Percentiles rank a stretch among this genome's conserved stretches.
phyloP scores from a whole-genome alignment of 257 asterid genomes.

The Ligustrum vulgare region DNA sequence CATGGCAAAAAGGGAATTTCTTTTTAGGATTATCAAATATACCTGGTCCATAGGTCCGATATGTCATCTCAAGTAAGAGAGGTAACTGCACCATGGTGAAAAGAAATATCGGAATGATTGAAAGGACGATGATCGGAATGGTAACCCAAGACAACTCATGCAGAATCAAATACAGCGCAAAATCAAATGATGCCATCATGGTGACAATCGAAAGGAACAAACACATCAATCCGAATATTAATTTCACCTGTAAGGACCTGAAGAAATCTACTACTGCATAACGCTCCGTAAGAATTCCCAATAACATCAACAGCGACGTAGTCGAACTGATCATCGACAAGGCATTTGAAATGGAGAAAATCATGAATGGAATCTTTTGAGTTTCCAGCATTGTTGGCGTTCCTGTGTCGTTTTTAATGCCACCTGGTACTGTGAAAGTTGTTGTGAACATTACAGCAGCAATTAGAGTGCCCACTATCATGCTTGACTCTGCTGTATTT shows the following conservation, averaged over 20 bases:
- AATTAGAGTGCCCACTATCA: constrained; percentile 37
- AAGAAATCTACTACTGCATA: constrained; percentile 29
- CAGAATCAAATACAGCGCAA: constrained; percentile 27
- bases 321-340: constrained; percentile 30
- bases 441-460: constrained; percentile 42
- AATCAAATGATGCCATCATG: constrained; percentile 31
- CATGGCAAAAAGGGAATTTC: not conserved
- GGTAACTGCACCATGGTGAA: constrained; percentile 23
- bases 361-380: constrained; percentile 15
- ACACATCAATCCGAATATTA: constrained; percentile 23
- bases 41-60: constrained; percentile 16
- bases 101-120: constrained; percentile 19
- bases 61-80: constrained; percentile 30
- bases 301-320: constrained; percentile 27
- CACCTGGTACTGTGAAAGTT: constrained; percentile 42
- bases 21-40: constrained; percentile 25
- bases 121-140: constrained; percentile 19
- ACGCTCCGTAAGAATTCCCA: constrained; percentile 34
- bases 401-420: constrained; percentile 17
- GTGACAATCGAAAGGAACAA: constrained; percentile 28
- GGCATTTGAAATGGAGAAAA: constrained; percentile 35
- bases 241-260: constrained; percentile 18
- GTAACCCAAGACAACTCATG: constrained; percentile 27
- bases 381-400: constrained; percentile 22
- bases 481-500: constrained; percentile 32